phyloP scores from a whole-genome alignment of 1,284 basidiomycete species.

The Malassezia brasiliensis region DNA sequence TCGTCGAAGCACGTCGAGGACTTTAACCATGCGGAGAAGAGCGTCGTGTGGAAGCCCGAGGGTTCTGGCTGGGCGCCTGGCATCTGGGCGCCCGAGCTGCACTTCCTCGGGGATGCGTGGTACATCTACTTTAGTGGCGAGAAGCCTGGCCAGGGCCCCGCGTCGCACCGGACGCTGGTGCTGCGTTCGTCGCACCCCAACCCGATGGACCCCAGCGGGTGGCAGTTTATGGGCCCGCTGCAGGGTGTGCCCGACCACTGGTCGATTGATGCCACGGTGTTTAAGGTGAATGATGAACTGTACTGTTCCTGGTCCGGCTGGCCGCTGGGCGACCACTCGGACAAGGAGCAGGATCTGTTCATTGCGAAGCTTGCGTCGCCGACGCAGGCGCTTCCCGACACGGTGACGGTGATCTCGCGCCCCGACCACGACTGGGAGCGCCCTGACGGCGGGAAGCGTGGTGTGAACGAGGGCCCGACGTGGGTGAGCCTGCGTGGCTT shows the following conservation, averaged over 20 bases:
- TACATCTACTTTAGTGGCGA: conserved; percentile 18
- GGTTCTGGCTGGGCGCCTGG: conserved; percentile 18
- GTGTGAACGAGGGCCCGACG: conserved; percentile 18
- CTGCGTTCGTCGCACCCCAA: conserved; percentile 9
- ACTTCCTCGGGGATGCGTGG: conserved; percentile 15
- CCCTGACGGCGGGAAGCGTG: conserved; percentile 17
- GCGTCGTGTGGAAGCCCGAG: conserved; percentile 9
- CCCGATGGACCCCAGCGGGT: conserved; percentile 17
- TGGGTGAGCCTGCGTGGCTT: conserved; percentile 9
- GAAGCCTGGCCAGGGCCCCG: conserved; percentile 11
- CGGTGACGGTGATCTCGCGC: conserved; percentile 16
- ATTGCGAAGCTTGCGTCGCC: conserved; percentile 9
- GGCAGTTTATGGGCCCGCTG: conserved; percentile 15
- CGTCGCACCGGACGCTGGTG: conserved; percentile 17
- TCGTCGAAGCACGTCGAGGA: conserved; percentile 13
- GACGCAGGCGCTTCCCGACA: conserved; percentile 9
- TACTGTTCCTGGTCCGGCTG: conserved; percentile 20
- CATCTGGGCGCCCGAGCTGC: conserved; percentile 19
- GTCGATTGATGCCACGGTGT: conserved; percentile 18
- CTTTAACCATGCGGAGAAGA: conserved; percentile 12
- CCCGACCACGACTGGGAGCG: conserved; percentile 14
- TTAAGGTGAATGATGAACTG: conserved; percentile 2
- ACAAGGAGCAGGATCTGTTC: conserved; percentile 20
- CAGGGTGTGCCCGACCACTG: conserved; percentile 20
- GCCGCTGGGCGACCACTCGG: conserved; percentile 16